Evolutionary conservation across 83 land plant species (phyloP).

Genomic region (Thuja plicata): DNA sequence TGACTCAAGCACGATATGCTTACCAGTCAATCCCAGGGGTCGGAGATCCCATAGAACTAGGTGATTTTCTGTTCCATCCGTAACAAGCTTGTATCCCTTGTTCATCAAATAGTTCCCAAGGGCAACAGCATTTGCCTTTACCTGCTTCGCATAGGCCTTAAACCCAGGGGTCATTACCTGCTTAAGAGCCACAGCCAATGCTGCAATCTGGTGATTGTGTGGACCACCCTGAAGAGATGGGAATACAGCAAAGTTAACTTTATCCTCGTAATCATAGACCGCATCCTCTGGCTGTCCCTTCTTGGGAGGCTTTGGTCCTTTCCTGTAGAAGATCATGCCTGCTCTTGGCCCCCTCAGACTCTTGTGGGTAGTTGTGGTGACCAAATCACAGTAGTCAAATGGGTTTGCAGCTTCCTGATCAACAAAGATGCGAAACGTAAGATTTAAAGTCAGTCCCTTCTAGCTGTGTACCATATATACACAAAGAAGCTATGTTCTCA

Average conservation of each 20-base stretch:
- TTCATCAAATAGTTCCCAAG: constrained; percentile 77
- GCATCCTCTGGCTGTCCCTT: constrained; percentile 78
- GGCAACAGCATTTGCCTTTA: constrained; percentile 87
- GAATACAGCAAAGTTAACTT: constrained; percentile 78
- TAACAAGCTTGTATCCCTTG: constrained; percentile 89
- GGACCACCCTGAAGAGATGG: constrained; percentile 90
- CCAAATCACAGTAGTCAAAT: constrained; percentile 73
- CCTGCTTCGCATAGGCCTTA: constrained; percentile 88
- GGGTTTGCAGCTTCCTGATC: constrained; percentile 70
- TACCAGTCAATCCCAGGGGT: constrained; percentile 87
- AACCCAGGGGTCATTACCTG: constrained; percentile 76
- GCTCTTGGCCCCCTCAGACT: constrained; percentile 76
- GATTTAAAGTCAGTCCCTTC: not conserved
- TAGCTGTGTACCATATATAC: not conserved
- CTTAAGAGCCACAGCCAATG: constrained; percentile 86
- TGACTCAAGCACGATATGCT: not conserved
- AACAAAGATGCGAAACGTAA: not conserved
- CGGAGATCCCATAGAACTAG: constrained; percentile 88
- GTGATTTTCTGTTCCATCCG: constrained; percentile 89
- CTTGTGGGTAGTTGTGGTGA: constrained; percentile 86
- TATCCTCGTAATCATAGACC: constrained; percentile 77
- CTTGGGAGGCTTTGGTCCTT: constrained; percentile 85
- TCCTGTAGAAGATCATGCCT: constrained; percentile 85
- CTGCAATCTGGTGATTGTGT: constrained; percentile 94
- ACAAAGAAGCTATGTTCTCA: not conserved